Base-by-base conservation (phyloP, 2,329 filamentous ascomycete genomes). In the Calonectria crousiana region DNA sequence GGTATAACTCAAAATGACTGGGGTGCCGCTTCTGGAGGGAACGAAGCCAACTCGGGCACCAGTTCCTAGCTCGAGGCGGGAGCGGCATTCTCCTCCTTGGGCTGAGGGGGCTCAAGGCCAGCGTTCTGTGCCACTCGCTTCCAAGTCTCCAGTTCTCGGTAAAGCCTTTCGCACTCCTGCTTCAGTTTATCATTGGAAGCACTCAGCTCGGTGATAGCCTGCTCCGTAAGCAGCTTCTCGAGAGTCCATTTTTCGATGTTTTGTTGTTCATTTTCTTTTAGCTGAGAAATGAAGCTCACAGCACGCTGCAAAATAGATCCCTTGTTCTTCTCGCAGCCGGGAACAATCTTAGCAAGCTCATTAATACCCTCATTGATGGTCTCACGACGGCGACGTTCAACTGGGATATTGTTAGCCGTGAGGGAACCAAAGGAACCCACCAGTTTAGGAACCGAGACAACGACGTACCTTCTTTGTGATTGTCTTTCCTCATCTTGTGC, bases 331-430 rank as follows among this genome's bases (percentile, higher is more conserved):
- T 99, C 97, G 81, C 96, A 98, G 18, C 95, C 95, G 0, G 97
- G 97, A 0, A 99, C 97, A 78, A 99, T 98, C 87, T 98, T 98
- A 78, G 96, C 95, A 36, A 99, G 91, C 85, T 98, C 97, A 82
- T 98, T 98, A 80, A 99, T 99, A 65, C 97, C 97, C 86, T 99
- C 97, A 78, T 99, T 99, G 84, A 99, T 99, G 0, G 97, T 98
- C 86, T 99, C 97, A 76, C 97, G 95, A 56, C 97, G 95, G 73
- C 97, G 95, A 74, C 97, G 95, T 86, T 99, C 97, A 75, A 99
- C 97, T 98, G 69, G 58, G 10, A 32, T 62, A 78, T 28, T 74
- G 78, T 85, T 81, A 83, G 79, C 75, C 4, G 26, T 18, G 28
- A 28, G 32, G 62, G 26, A 6, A 20, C 36, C 18, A 20, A 9